Conservation (phyloP, 2,329 filamentous ascomycete species). For the Stemphylium vesicarium region DNA sequence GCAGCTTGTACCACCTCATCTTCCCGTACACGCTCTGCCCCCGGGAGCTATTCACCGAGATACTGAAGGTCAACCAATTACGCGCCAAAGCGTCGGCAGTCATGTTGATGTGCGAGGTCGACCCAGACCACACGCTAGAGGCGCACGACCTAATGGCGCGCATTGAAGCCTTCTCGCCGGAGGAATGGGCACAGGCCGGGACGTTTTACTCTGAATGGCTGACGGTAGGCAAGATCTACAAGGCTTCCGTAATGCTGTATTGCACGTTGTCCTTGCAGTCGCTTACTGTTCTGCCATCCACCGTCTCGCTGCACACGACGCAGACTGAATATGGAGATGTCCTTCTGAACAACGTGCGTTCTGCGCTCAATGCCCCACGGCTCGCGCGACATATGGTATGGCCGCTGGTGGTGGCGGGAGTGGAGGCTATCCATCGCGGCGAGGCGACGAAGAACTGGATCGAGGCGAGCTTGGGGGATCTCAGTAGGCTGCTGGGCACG, state of each 20-base stretch:
- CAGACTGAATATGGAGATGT: slow-evolving; percentile 21
- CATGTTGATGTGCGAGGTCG: slow-evolving; percentile 10
- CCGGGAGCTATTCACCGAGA: slow-evolving; percentile 28
- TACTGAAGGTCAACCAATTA: slow-evolving; percentile 34
- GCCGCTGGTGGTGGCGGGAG: slow-evolving; percentile 35
- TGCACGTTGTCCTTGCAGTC: slow-evolving; percentile 37
- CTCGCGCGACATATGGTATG: slow-evolving; percentile 30
- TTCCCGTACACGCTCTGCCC: slow-evolving; percentile 40
- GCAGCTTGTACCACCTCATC: slow-evolving; percentile 30
- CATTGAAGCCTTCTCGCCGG: slow-evolving; percentile 29
- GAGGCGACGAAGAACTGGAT: slow-evolving; percentile 27
- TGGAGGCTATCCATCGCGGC: slow-evolving; percentile 31
- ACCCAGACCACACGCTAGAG: slow-evolving; percentile 15
- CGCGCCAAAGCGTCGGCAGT: slow-evolving; percentile 22
- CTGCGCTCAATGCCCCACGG: slow-evolving; percentile 9
- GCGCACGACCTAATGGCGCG: slow-evolving; percentile 29
- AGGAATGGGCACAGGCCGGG: slow-evolving; percentile 39
- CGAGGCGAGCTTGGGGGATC: slow-evolving; percentile 19
- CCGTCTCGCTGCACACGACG: slow-evolving; percentile 22
- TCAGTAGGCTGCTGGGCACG: slow-evolving; percentile 28
- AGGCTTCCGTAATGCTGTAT: slow-evolving; percentile 35
- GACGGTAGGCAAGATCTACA: slow-evolving; percentile 31
- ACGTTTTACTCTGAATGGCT: slow-evolving; percentile 28
- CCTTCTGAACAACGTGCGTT: slow-evolving; percentile 16
- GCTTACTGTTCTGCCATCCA: slow-evolving; percentile 25